Base-by-base conservation (phyloP, 768 basidiomycete genomes). In the Mycena latifolia region DNA sequence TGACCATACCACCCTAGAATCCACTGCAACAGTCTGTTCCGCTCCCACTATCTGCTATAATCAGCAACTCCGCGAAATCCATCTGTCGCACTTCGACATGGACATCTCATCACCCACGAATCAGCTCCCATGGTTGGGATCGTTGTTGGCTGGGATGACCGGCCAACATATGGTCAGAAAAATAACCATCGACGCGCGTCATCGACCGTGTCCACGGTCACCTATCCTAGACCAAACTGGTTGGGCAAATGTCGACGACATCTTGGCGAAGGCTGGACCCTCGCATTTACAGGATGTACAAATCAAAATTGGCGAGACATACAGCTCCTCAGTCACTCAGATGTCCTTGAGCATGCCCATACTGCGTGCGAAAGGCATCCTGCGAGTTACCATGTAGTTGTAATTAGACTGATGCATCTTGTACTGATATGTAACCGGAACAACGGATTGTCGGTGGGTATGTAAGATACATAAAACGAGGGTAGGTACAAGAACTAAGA, bases 11-110 rank as follows among this genome's bases (percentile, higher is more conserved):
- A 4, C 12, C 31, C 39, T 43, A 64, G 63, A 58, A 53, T 57
- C 50, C 31, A 53, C 24, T 2, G 22, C 31, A 6, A 27, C n/a
- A 6, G 20, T 58, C 12, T 52, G 63, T 20, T 17, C 31, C 22
- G 63, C 63, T 4, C 63, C 63, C 50, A 35, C 41, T 57, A 64
- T 58, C 63, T 58, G 63, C 63, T 57, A 64, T n/a, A 64, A 58
- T 39, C 55, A 46, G 3, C 31, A 53, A 25, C 55, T 64, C 24
- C 50, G 51, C 50, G 55, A 64, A 46, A 48, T 64, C 41, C 63
- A 25, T 22, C 31, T 64, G 56, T 52, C 56, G 29, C 51, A 64
- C 52, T 59, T 58, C 46, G 63, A 59, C 52, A 59, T 59, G 63
- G 51, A 65, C 46, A 54, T 47, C 27, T 46, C 56, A 29, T 65